Conservation (phyloP, 805 yeast genomes). For the Blastobotrys mokoenaii region DNA sequence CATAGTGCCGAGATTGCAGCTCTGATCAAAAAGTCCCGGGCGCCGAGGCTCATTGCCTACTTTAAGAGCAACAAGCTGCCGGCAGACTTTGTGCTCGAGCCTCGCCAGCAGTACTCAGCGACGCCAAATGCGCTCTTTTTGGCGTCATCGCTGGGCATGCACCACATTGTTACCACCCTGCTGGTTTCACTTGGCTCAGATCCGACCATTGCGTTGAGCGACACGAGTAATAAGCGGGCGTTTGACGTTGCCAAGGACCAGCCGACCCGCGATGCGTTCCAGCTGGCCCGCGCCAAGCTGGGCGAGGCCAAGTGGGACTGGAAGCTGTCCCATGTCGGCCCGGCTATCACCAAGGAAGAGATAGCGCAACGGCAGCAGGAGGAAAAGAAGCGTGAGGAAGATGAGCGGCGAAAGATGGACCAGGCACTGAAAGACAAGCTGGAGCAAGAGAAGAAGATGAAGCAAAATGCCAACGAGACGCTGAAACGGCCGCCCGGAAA, state of each 20-base stretch:
- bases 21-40: slow-evolving; percentile 62
- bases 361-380: slow-evolving; percentile 20
- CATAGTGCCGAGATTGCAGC: slow-evolving; percentile 51
- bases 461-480: slow-evolving; percentile 19
- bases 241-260: slow-evolving; percentile 51
- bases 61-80: slow-evolving; percentile 49
- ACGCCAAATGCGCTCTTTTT: slow-evolving; percentile 74
- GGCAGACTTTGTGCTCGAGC: slow-evolving; percentile 47
- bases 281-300: slow-evolving; percentile 52
- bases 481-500: slow-evolving; percentile 20
- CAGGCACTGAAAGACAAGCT: slow-evolving; percentile 80
- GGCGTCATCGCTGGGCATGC: slow-evolving; percentile 60
- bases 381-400: slow-evolving; percentile 16
- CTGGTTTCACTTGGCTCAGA: slow-evolving; percentile 60
- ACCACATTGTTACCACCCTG: slow-evolving; percentile 55
- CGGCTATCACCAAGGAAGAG: slow-evolving; percentile 34
- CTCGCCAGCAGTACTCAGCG: slow-evolving; percentile 40
- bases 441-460: slow-evolving; percentile 48
- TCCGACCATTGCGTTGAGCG: slow-evolving; percentile 46
- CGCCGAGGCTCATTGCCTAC: slow-evolving; percentile 62
- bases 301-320: slow-evolving; percentile 71
- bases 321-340: slow-evolving; percentile 57
- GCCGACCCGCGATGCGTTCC: slow-evolving; percentile 43
- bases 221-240: slow-evolving; percentile 48
- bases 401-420: slow-evolving; percentile 35